A percentile compares a stretch with the other conserved stretches of the same genome.
These are phyloP conservation scores for Berberis vulgaris DNA, from an alignment of 164 flowering plant species.

Conservation along the genomic window DNA sequence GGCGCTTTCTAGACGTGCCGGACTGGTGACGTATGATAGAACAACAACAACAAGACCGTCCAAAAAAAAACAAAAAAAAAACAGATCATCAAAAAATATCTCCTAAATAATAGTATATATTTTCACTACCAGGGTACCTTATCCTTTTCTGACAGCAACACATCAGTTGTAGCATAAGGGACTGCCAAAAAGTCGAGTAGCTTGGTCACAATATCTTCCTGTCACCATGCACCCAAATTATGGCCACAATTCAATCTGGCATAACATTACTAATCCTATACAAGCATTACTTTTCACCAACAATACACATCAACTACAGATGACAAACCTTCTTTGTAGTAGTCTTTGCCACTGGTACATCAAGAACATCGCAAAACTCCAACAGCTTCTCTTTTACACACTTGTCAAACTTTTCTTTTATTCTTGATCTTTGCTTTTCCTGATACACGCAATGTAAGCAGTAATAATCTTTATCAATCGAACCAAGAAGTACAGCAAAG, in stretches of 20 bases:
- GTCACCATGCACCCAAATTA: conserved; percentile 4
- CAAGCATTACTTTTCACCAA: too few species aligned
- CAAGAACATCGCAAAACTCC: conserved; percentile 80
- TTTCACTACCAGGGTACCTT: conserved; percentile 32
- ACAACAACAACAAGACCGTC: neutral
- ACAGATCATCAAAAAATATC: neutral
- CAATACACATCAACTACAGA: neutral
- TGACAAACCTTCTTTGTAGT: conserved; percentile 62
- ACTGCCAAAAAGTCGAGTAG: conserved; percentile 74
- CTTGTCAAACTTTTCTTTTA: conserved; percentile 74
- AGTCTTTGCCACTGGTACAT: conserved; percentile 52
- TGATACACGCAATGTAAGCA: conserved; percentile 14
- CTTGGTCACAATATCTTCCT: conserved; percentile 79
- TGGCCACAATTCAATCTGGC: too few species aligned
- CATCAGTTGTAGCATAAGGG: conserved; percentile 67
- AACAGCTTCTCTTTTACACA: conserved; percentile 55
- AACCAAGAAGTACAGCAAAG: neutral
- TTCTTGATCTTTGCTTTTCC: conserved; percentile 63
- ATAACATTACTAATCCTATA: too few species aligned
- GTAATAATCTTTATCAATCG: neutral
- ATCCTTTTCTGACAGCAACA: conserved; percentile 67
- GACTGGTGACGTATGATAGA: conserved; percentile 26
- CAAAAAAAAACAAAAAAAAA: neutral
- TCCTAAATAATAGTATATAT: neutral
- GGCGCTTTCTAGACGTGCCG: conserved; percentile 56